phyloP scores from a whole-genome alignment of 352 stramenopile species.

The Globisporangium cederbergense region DNA sequence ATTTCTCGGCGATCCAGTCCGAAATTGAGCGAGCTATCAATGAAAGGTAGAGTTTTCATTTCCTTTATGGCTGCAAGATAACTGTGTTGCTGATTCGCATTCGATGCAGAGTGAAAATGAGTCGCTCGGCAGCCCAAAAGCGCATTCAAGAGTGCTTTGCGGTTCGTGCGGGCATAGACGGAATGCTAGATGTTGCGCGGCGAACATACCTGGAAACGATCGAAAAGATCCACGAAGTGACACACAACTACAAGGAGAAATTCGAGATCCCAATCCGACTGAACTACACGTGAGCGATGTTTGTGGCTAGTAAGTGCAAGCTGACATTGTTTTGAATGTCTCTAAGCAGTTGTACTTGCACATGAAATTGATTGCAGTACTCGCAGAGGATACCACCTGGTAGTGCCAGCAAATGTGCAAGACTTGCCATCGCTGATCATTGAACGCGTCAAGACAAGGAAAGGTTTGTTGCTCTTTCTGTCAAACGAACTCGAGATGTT shows the following conservation, averaged over 20 bases:
- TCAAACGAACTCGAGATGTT: neutral
- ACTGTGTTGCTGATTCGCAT: neutral
- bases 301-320: neutral
- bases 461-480: constrained; percentile 28
- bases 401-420: constrained; percentile 47
- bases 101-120: constrained; percentile 51
- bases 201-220: constrained; percentile 81
- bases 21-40: constrained; percentile 79
- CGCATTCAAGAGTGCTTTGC: constrained; percentile 86
- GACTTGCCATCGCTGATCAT: constrained; percentile 61
- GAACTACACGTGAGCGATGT: constrained; percentile 64
- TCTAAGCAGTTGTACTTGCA: neutral
- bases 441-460: constrained; percentile 60
- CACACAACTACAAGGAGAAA: constrained; percentile 72
- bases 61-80: neutral
- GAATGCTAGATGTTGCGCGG: constrained; percentile 81
- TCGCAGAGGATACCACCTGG: constrained; percentile 70
- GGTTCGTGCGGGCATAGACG: constrained; percentile 73
- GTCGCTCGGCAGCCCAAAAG: constrained; percentile 67
- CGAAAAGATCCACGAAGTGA: constrained; percentile 76
- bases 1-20: constrained; percentile 44
- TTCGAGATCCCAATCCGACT: constrained; percentile 61
- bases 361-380: constrained; percentile 25
- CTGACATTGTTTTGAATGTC: neutral
- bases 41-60: constrained; percentile 35